A percentile compares a stretch with the other conserved stretches of the same genome.
These are phyloP conservation scores for Trichoderma polysporum DNA, from an alignment of 2,329 filamentous ascomycete genomes.

Conservation along the genomic window DNA sequence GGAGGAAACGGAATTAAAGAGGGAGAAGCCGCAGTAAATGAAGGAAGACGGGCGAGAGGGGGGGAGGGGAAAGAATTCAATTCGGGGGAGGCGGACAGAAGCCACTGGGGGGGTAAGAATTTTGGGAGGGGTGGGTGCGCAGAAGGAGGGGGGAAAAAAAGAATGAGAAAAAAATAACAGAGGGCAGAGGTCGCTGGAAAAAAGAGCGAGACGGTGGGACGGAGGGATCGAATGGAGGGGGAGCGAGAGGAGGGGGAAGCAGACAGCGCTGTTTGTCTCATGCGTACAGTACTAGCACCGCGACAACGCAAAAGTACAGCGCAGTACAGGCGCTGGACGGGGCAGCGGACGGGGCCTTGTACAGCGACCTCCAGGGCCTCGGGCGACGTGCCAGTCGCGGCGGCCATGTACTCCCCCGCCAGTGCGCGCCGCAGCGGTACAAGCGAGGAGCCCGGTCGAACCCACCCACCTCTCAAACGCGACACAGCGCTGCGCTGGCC, in stretches of 20 bases:
- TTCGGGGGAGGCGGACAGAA: constrained; percentile 20
- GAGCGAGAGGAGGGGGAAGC: neutral
- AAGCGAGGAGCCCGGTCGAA: neutral
- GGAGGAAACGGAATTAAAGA: constrained; percentile 22
- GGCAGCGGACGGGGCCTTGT: constrained; percentile 2
- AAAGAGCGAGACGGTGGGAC: neutral
- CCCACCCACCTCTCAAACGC: constrained; percentile 17
- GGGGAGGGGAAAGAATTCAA: constrained; percentile 34
- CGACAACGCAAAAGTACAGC: neutral
- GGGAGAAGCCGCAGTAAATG: constrained; percentile 26
- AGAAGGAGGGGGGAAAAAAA: constrained; percentile 19
- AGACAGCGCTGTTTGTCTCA: neutral
- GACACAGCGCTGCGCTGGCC: constrained; percentile 22
- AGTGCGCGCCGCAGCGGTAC: neutral
- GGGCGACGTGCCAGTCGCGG: neutral
- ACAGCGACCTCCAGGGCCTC: constrained; percentile 18
- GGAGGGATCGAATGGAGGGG: constrained; percentile 4
- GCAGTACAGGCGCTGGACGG: constrained; percentile 3
- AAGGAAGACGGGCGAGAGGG: constrained; percentile 24
- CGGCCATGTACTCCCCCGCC: neutral
- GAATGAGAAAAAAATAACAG: neutral
- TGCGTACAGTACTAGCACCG: neutral
- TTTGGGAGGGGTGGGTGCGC: constrained; percentile 20
- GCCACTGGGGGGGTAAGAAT: constrained; percentile 21
- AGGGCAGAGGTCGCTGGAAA: neutral